phyloP scores from a whole-genome alignment of 1,139 yeast genomes.

The Lodderomyces orthopsilosis region DNA sequence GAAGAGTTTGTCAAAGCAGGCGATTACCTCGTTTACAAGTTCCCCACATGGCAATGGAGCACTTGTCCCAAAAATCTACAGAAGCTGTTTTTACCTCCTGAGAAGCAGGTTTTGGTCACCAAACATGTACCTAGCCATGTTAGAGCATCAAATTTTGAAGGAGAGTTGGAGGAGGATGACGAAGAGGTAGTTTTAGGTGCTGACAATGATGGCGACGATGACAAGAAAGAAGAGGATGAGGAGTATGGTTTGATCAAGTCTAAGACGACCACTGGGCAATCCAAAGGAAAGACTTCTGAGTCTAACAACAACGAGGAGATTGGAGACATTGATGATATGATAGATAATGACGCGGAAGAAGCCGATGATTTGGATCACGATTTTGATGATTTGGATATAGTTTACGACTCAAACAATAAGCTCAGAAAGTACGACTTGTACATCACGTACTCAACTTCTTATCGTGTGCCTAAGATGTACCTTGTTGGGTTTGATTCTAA shows the following conservation, averaged over 20 bases:
- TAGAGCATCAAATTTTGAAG: slow-evolving; percentile 58
- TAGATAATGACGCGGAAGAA: slow-evolving; percentile 36
- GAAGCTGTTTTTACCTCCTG: slow-evolving; percentile 75
- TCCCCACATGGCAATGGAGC: slow-evolving; percentile 97
- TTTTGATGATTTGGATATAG: slow-evolving; percentile 32
- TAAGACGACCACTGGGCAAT: not conserved
- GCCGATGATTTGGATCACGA: slow-evolving; percentile 32
- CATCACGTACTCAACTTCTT: slow-evolving; percentile 90
- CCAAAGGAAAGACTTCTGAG: not conserved
- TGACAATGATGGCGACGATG: slow-evolving; percentile 3
- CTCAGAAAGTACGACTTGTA: slow-evolving; percentile 81
- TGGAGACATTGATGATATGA: slow-evolving; percentile 39
- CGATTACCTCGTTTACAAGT: slow-evolving; percentile 84
- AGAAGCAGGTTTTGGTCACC: slow-evolving; percentile 84
- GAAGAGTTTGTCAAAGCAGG: slow-evolving; percentile 92
- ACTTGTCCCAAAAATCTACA: slow-evolving; percentile 59
- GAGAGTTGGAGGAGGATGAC: slow-evolving; percentile 38
- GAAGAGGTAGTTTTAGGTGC: slow-evolving; percentile 12
- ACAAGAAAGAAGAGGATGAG: slow-evolving; percentile 4
- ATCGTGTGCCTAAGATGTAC: slow-evolving; percentile 93
- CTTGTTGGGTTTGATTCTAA: slow-evolving; percentile 81
- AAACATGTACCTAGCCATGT: slow-evolving; percentile 83
- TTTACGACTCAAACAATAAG: slow-evolving; percentile 21
- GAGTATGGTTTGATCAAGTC: slow-evolving; percentile 9
- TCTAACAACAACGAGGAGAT: slow-evolving; percentile 13